Percentiles rank a stretch among this genome's conserved stretches.
Conservation (phyloP, 1,284 basidiomycete species). For the Schizopora paradoxa region DNA sequence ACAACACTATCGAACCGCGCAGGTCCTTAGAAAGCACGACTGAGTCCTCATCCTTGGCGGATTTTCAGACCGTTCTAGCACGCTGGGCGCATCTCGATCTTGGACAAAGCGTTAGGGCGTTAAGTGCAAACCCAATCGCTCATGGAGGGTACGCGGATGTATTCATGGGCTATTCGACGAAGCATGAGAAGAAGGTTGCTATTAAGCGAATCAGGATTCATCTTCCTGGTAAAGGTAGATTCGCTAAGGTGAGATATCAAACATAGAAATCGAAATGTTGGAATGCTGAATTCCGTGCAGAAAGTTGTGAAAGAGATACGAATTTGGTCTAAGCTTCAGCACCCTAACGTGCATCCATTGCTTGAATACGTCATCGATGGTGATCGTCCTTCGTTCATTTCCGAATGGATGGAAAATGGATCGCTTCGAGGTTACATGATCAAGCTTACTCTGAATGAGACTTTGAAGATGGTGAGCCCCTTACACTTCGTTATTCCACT, state of each 20-base stretch:
- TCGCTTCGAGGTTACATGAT: constrained; percentile 4
- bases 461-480: neutral
- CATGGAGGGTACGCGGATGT: neutral
- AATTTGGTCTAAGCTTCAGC: constrained; percentile 13
- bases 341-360: constrained; percentile 14
- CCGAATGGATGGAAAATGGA: constrained; percentile 10
- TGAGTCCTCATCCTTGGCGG: too few species aligned
- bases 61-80: too few species aligned
- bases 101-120: too few species aligned
- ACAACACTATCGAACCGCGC: too few species aligned
- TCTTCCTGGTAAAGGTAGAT: neutral
- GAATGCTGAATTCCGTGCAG: too few species aligned
- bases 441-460: neutral
- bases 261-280: neutral
- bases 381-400: neutral
- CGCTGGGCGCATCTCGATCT: too few species aligned
- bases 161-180: neutral
- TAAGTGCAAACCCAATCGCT: too few species aligned
- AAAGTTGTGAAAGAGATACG: constrained; percentile 6
- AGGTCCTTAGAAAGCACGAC: too few species aligned
- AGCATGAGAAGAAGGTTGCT: neutral
- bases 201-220: neutral
- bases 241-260: neutral
- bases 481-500: neutral
- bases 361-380: neutral